phyloP scores from a whole-genome alignment of 176 grass and related monocot genomes.

The Aegilops bicornis region DNA sequence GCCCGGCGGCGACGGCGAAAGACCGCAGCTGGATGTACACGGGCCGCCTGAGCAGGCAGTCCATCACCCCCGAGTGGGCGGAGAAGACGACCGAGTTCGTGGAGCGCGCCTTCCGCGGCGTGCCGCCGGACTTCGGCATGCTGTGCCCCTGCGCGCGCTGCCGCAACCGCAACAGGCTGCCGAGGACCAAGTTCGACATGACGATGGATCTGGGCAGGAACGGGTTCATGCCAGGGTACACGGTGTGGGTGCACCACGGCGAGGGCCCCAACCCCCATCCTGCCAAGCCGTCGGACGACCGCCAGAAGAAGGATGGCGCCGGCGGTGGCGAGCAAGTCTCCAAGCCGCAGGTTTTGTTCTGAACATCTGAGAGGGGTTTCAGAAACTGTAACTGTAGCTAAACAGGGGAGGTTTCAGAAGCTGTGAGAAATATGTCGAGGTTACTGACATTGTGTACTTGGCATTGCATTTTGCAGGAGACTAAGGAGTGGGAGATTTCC shows the following conservation, averaged over 20 bases:
- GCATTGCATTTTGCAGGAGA: background rate
- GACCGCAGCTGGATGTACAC: constrained; percentile 15
- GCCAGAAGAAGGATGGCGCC: background rate
- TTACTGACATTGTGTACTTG: background rate
- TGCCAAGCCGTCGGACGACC: no score
- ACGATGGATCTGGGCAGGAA: background rate
- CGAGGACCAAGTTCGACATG: background rate
- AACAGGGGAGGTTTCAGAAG: background rate
- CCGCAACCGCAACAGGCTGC: background rate
- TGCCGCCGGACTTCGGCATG: background rate
- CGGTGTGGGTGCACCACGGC: background rate
- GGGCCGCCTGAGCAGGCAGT: background rate
- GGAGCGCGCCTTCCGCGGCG: background rate
- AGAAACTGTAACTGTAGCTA: background rate
- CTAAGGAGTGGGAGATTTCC: background rate
- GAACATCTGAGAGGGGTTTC: background rate
- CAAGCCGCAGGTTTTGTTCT: background rate
- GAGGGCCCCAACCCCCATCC: background rate
- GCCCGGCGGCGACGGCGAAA: background rate
- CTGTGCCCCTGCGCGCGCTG: background rate
- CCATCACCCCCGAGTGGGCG: background rate
- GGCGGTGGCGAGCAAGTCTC: background rate
- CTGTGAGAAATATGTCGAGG: no score
- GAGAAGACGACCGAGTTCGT: background rate
- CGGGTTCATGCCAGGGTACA: background rate